Base-by-base conservation (phyloP, 176 grass and related monocot species). In the Ananas comosus region DNA sequence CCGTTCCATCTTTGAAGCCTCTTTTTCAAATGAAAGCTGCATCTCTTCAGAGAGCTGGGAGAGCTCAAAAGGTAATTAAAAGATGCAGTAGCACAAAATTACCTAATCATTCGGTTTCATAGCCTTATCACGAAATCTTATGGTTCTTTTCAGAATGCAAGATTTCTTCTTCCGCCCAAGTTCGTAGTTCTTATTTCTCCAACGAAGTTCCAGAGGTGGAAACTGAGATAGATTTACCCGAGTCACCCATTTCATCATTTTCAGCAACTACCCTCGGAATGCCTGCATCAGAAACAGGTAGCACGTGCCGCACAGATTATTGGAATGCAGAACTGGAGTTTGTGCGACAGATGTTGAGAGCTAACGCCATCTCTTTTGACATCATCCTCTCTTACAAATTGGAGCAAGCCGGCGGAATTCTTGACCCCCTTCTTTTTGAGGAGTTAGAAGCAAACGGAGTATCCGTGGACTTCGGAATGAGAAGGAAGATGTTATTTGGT, bases 11-110 rank as follows among this genome's bases (percentile, higher is more conserved):
- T 78, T 88, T 67, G 86, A 92, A 64, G 89, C 57, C 61, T 77
- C 88, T 75, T 33, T 88, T 91, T 91, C 91, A 51, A 86, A 72
- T 6, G 88, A 87, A 85, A 97, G 89, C 77, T 92, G 79, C 68
- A 91, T 78, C 75, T 97, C 84, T 54, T 84, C 82, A 68, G 93
- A 88, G 82, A 97, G 77, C 77, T 87, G 71, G 57, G 88, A 80
- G 76, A 92, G 82, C 68, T 72, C 65, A 66, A 92, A 90, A 64
- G 86, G 86, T 97, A 84, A 77, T 64, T 27, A 47, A 9, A 80
- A 47, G 21, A 58, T 66, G 13, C 12, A 72, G 76, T 57, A 48
- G 74, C 33, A 48, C 65, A 80, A 14, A 24, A 66, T 24, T 64
- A 11, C 1, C 51, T 56, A 19, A 21, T 69, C 51, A 23, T 61